Percentiles rank a stretch among this genome's conserved stretches.
These are phyloP conservation scores for Plasmodium reichenowi DNA, from an alignment of 169 alveolate genomes.

Conservation along the genomic window DNA sequence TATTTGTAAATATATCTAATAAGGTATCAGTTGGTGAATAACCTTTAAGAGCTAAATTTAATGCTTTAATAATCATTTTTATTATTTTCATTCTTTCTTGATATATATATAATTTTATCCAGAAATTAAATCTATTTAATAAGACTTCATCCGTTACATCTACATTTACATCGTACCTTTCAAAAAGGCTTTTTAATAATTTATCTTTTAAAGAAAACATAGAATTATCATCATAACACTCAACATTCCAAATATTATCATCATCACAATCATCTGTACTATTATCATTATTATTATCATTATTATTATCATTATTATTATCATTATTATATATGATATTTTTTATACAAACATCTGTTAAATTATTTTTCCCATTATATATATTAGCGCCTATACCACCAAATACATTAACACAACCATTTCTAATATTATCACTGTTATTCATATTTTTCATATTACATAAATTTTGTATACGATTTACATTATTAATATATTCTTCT, in stretches of 20 bases:
- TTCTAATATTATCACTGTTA: not conserved
- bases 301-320: not conserved
- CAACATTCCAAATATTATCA: not conserved
- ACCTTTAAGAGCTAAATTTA: constrained; percentile 68
- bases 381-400: not conserved
- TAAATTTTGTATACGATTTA: not conserved
- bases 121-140: constrained; percentile 41
- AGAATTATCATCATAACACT: not conserved
- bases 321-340: not conserved
- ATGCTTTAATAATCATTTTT: constrained; percentile 60
- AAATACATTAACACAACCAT: not conserved
- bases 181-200: constrained; percentile 12
- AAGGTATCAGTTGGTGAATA: constrained; percentile 74
- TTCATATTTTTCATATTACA: not conserved
- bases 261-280: not conserved
- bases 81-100: constrained; percentile 55
- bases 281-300: not conserved
- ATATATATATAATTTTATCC: constrained; percentile 64
- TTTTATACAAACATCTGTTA: not conserved
- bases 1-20: constrained; percentile 64
- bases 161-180: constrained; percentile 31
- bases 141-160: constrained; percentile 28
- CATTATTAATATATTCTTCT: not conserved
- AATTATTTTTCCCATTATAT: not conserved
- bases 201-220: constrained; percentile 28